Percentiles rank a stretch among this genome's conserved stretches.
These are phyloP conservation scores for Scheffersomyces lignicola DNA, from an alignment of 1,139 yeast species.

Conservation along the genomic window DNA sequence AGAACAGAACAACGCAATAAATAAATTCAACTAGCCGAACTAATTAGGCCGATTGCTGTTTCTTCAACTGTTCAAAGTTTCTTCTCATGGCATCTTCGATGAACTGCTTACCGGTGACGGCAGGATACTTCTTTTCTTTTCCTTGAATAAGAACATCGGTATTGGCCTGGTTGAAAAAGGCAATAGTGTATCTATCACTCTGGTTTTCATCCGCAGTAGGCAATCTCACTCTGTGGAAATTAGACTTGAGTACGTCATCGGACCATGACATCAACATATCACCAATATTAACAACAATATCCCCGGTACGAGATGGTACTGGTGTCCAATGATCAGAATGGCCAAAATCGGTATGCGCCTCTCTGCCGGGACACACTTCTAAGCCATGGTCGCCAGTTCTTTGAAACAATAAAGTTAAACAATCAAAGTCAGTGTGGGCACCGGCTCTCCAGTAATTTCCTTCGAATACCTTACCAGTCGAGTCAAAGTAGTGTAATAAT, in stretches of 20 bases:
- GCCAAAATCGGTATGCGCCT: constrained; percentile 26
- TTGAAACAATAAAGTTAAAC: constrained; percentile 26
- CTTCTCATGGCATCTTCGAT: constrained; percentile 27
- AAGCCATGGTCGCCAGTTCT: constrained; percentile 29
- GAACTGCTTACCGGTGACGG: constrained; percentile 24
- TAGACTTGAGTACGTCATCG: constrained; percentile 26
- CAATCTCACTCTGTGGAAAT: constrained; percentile 27
- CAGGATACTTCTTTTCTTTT: constrained; percentile 21
- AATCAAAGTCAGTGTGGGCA: constrained; percentile 30
- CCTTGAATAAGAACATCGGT: constrained; percentile 29
- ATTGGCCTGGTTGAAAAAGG: constrained; percentile 29
- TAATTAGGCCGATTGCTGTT: constrained; percentile 5
- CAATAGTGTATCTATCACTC: constrained; percentile 23
- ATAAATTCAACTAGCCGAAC: no score
- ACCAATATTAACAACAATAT: constrained; percentile 31
- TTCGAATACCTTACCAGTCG: constrained; percentile 16
- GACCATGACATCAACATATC: constrained; percentile 34
- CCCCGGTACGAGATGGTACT: constrained; percentile 25
- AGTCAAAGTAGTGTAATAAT: constrained; percentile 25
- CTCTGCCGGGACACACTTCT: constrained; percentile 31
- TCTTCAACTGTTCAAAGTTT: constrained; percentile 15
- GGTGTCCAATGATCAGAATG: constrained; percentile 28
- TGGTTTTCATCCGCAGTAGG: constrained; percentile 21
- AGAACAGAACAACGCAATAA: no score
- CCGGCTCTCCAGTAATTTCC: constrained; percentile 28